phyloP scores from a whole-genome alignment of 108 stramenopile species.

The Pseudonitzschia multistriata region DNA sequence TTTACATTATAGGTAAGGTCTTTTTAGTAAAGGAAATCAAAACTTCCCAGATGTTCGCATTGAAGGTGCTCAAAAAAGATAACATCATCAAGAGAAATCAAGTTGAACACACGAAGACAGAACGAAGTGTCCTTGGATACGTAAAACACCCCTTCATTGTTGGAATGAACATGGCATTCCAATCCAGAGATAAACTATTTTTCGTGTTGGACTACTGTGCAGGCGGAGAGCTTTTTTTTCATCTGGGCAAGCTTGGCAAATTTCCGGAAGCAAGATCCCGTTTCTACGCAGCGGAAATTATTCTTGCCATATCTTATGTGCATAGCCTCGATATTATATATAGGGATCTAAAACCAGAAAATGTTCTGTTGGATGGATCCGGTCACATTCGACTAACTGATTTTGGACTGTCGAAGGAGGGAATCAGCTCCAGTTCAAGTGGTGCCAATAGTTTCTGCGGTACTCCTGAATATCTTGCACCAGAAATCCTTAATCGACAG shows the following conservation, averaged over 20 bases:
- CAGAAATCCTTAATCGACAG: slow-evolving; percentile 94
- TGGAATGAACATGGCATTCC: slow-evolving; percentile 98
- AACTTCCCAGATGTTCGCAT: slow-evolving; percentile 83
- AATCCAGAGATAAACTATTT: slow-evolving; percentile 94
- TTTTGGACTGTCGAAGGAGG: slow-evolving; percentile 98
- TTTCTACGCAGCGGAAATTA: slow-evolving; percentile 98
- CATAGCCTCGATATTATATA: slow-evolving; percentile 95
- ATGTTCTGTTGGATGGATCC: slow-evolving; percentile 89
- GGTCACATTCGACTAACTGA: slow-evolving; percentile 98
- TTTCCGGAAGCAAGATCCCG: slow-evolving; percentile 88
- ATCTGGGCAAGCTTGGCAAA: slow-evolving; percentile 91
- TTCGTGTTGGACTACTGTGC: slow-evolving; percentile 98
- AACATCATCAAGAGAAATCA: slow-evolving; percentile 97
- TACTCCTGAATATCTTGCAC: slow-evolving; percentile 99
- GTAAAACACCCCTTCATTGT: slow-evolving; percentile 98
- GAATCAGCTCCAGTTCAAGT: slow-evolving; percentile 83
- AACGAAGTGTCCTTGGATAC: slow-evolving; percentile 94
- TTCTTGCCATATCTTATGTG: slow-evolving; percentile 94
- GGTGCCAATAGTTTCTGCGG: slow-evolving; percentile 98
- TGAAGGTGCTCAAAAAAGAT: slow-evolving; percentile 94
- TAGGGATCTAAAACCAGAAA: slow-evolving; percentile 97
- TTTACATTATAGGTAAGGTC: slow-evolving; percentile 76
- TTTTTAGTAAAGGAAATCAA: slow-evolving; percentile 83
- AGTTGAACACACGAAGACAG: slow-evolving; percentile 98
- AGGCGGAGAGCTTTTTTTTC: slow-evolving; percentile 98